Evolutionary conservation across 495 filamentous ascomycete species (phyloP).

Genomic region (Aspergillus affinis): DNA sequence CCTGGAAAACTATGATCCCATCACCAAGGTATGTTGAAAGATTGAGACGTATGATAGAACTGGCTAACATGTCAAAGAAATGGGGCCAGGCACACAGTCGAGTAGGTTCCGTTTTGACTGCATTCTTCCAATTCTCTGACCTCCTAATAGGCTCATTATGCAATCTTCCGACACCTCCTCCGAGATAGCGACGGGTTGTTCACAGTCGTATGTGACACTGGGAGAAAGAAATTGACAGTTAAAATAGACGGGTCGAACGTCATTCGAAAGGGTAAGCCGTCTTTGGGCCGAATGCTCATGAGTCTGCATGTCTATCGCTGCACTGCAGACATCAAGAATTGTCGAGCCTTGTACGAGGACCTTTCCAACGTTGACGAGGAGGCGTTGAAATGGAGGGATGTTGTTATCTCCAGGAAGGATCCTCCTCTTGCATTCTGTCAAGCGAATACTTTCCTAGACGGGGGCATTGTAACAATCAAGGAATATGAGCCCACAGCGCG

Average conservation of each 20-base stretch:
- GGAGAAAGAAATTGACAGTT: constrained; percentile 25
- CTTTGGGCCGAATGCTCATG: constrained; percentile 42
- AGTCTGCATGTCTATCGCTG: constrained; percentile 47
- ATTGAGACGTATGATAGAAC: background rate
- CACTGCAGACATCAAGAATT: constrained; percentile 42
- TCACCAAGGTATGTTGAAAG: constrained; percentile 26
- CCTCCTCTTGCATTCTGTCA: constrained; percentile 41
- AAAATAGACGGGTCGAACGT: constrained; percentile 38
- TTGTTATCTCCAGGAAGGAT: constrained; percentile 33
- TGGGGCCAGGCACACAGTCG: constrained; percentile 48
- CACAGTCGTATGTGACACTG: constrained; percentile 21
- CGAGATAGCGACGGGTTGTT: constrained; percentile 32
- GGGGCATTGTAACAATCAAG: constrained; percentile 33
- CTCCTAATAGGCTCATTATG: constrained; percentile 40
- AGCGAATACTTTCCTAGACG: constrained; percentile 43
- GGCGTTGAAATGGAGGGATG: constrained; percentile 35
- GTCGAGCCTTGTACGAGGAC: constrained; percentile 38
- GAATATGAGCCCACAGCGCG: constrained; percentile 41
- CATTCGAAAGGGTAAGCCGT: constrained; percentile 37
- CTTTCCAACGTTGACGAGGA: constrained; percentile 39
- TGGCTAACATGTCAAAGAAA: constrained; percentile 25
- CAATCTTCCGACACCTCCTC: constrained; percentile 40
- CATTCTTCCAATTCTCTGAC: background rate
- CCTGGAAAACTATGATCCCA: constrained; percentile 43
- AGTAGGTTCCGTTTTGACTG: constrained; percentile 20